Base-by-base conservation (phyloP, 768 basidiomycete genomes). In the Amanita jacksonii region DNA sequence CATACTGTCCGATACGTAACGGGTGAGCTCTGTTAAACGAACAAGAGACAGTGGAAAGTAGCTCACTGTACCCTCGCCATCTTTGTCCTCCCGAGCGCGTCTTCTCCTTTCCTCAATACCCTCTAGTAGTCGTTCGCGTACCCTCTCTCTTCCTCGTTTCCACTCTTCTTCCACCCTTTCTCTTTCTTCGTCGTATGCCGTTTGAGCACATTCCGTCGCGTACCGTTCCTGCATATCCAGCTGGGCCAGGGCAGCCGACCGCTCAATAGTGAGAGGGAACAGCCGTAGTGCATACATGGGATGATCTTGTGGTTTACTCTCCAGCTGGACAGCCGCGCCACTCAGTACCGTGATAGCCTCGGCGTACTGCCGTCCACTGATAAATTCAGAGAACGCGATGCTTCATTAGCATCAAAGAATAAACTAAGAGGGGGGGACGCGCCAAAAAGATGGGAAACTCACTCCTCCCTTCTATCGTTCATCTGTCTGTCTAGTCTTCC, bases 21-120 rank as follows among this genome's bases (percentile, higher is more conserved):
- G 30, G 40, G 42, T 34, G 15, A 33, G 28, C 32, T 27, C 52
- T 34, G 16, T n/a, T n/a, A n/a, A n/a, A n/a, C n/a, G 22, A n/a
- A 38, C 46, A 30, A 38, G 41, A n/a, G 36, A 41, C 37, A 41
- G 30, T 42, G 23, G 65, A 74, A 45, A 38, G 80, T 77, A 82
- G 42, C 78, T 79, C 32, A 76, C 70, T 12, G 77, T 79, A n/a
- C 84, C 86, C 52, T 91, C 88, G 49, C 86, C 85, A 48, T 90
- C 88, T 57, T 89, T 90, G 65, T 91, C 88, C 49, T 91, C 88
- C 41, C 88, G 67, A 22, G 88, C 88, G 47, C 83, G 65, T 51
- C 79, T 68, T 44, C 87, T 62, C 23, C 87, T 70, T 55, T 91
- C 88, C 58, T 89, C 87, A 51, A 91, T 83, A 22, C 88, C 85